phyloP scores from a whole-genome alignment of 208 protist genomes.

The Phytomonas sp. region DNA sequence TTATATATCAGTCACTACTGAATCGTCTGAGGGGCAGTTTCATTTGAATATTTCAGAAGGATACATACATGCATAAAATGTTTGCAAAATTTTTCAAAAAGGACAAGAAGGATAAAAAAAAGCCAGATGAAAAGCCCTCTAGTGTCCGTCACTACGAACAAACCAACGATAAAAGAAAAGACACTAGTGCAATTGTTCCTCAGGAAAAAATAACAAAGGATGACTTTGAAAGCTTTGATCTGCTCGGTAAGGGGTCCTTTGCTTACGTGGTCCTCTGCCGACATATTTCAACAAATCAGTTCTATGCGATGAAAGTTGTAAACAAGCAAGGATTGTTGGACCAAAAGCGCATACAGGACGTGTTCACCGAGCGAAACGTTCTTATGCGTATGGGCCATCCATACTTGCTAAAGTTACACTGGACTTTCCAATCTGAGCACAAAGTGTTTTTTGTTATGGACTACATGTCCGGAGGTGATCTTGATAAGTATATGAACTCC shows the following conservation, averaged over 20 bases:
- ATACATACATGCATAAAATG: constrained; percentile 33
- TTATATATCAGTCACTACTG: constrained; percentile 5
- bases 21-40: not conserved
- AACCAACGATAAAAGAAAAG: constrained; percentile 21
- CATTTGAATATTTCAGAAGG: not conserved
- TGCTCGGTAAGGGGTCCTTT: constrained; percentile 93
- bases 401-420: constrained; percentile 92
- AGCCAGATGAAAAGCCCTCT: constrained; percentile 28
- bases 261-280: constrained; percentile 92
- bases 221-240: constrained; percentile 88
- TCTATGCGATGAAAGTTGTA: constrained; percentile 93
- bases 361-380: constrained; percentile 90
- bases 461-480: constrained; percentile 91
- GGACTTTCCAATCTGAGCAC: constrained; percentile 94
- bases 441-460: constrained; percentile 95
- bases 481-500: constrained; percentile 90
- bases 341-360: constrained; percentile 87
- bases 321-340: constrained; percentile 87
- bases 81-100: constrained; percentile 81
- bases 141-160: constrained; percentile 11
- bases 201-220: constrained; percentile 86
- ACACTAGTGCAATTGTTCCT: constrained; percentile 12
- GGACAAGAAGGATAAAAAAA: constrained; percentile 86
- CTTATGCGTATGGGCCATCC: constrained; percentile 91
- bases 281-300: constrained; percentile 81